Evolutionary conservation across 1,284 basidiomycete species (phyloP).

Genomic region (Irpex sp.): DNA sequence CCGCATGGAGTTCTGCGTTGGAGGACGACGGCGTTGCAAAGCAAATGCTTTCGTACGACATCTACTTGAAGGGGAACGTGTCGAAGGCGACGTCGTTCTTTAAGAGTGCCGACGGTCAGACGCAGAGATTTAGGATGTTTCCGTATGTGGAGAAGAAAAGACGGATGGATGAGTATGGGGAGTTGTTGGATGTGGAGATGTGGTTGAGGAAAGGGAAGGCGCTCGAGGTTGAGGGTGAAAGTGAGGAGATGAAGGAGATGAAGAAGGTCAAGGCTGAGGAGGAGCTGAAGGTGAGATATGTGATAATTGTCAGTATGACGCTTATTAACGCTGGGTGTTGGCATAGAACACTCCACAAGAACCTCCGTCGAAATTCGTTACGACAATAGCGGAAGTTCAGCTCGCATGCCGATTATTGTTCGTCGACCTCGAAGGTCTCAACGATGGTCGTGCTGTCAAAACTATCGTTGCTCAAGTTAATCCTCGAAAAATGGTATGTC

Average conservation of each 20-base stretch:
- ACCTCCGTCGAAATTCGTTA: constrained; percentile 89
- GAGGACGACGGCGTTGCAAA: constrained; percentile 74
- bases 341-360: constrained; percentile 71
- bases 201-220: constrained; percentile 89
- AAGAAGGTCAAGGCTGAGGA: constrained; percentile 75
- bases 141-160: constrained; percentile 93
- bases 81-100: constrained; percentile 82
- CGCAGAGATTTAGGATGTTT: constrained; percentile 92
- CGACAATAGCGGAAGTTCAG: constrained; percentile 70
- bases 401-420: constrained; percentile 85
- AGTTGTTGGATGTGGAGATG: constrained; percentile 90
- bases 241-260: constrained; percentile 74
- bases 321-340: constrained; percentile 7
- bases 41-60: constrained; percentile 86
- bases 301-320: not conserved
- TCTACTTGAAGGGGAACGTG: constrained; percentile 93
- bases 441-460: constrained; percentile 95
- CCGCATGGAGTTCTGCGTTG: constrained; percentile 55
- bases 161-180: constrained; percentile 93
- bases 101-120: constrained; percentile 65
- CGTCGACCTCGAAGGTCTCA: constrained; percentile 94
- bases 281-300: constrained; percentile 63
- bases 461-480: constrained; percentile 96
- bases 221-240: constrained; percentile 84
- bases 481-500: constrained; percentile 84